Percentiles rank a stretch among this genome's conserved stretches.
These are phyloP conservation scores for Neofusicoccum laricinum DNA, from an alignment of 2,329 filamentous ascomycete species.

Conservation along the genomic window DNA sequence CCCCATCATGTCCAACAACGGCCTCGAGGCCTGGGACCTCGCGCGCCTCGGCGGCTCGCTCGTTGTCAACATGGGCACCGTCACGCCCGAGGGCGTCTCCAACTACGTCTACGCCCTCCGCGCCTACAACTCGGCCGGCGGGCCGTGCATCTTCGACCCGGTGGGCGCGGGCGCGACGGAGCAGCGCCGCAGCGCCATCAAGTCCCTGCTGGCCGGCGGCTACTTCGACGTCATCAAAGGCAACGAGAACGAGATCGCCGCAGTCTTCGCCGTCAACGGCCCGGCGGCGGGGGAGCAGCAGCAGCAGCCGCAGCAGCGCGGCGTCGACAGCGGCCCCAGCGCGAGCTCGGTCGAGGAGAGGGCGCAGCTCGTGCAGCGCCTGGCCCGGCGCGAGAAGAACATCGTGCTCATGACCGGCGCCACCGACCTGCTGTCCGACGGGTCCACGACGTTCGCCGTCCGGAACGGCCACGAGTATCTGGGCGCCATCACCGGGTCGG, in stretches of 20 bases:
- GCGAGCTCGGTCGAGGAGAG: conserved; percentile 54
- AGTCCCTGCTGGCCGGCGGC: conserved; percentile 66
- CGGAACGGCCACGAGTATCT: conserved; percentile 74
- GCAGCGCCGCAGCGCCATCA: conserved; percentile 68
- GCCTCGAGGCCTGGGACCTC: conserved; percentile 78
- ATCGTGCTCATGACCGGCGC: conserved; percentile 80
- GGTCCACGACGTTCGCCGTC: conserved; percentile 63
- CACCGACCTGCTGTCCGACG: conserved; percentile 76
- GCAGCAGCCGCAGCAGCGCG: conserved; percentile 60
- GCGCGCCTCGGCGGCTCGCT: conserved; percentile 72
- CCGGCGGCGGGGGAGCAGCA: too few relatives aligned
- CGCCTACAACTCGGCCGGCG: conserved; percentile 75
- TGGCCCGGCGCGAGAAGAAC: conserved; percentile 67
- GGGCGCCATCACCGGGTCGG: conserved; percentile 68
- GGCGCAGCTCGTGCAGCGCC: conserved; percentile 59
- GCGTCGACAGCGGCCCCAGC: conserved; percentile 72
- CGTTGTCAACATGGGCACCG: conserved; percentile 93
- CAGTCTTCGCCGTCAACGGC: conserved; percentile 51
- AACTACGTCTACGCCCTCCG: conserved; percentile 72
- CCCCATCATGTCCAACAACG: conserved; percentile 89
- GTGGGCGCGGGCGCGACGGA: conserved; percentile 84
- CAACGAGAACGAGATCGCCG: conserved; percentile 83
- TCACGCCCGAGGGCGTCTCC: conserved; percentile 68
- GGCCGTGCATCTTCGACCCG: conserved; percentile 81
- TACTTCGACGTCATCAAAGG: conserved; percentile 90